These are phyloP conservation scores for Volvox africanus DNA, from an alignment of 139 green algal genomes.

Conservation along the genomic window DNA sequence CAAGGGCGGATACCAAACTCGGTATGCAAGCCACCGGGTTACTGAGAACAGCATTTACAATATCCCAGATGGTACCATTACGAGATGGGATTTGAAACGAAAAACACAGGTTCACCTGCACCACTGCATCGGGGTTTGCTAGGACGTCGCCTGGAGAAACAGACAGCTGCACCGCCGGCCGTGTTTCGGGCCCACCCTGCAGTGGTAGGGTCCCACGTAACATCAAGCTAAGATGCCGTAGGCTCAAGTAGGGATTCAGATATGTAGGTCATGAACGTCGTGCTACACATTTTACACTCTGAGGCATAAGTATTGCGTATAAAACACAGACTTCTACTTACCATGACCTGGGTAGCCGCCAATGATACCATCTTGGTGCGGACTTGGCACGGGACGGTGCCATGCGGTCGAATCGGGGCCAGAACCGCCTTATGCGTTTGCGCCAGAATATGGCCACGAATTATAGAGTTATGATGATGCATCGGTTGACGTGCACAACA, in stretches of 20 bases:
- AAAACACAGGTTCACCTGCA: slow-evolving; percentile 1
- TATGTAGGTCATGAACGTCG: not conserved
- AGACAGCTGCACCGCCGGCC: slow-evolving; percentile 18
- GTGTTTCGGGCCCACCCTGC: slow-evolving; percentile 1
- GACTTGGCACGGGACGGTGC: not conserved
- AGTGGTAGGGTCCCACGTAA: not conserved
- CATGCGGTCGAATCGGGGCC: not conserved
- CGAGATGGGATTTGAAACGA: no score
- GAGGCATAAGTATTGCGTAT: no score
- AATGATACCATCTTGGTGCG: not conserved
- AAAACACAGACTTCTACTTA: not conserved
- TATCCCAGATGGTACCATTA: no score
- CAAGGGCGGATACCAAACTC: no score
- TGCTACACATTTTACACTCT: not conserved
- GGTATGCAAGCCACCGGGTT: no score
- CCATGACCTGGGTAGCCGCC: not conserved
- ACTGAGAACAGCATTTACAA: no score
- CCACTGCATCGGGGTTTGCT: not conserved
- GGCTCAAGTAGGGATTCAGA: not conserved
- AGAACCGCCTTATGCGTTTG: no score
- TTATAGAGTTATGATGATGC: no score
- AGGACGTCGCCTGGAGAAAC: not conserved
- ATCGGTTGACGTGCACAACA: no score
- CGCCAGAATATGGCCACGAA: no score
- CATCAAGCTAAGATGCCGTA: not conserved